These are phyloP conservation scores for Wickerhamomyces queroliae DNA, from an alignment of 805 yeast species.

Conservation along the genomic window DNA sequence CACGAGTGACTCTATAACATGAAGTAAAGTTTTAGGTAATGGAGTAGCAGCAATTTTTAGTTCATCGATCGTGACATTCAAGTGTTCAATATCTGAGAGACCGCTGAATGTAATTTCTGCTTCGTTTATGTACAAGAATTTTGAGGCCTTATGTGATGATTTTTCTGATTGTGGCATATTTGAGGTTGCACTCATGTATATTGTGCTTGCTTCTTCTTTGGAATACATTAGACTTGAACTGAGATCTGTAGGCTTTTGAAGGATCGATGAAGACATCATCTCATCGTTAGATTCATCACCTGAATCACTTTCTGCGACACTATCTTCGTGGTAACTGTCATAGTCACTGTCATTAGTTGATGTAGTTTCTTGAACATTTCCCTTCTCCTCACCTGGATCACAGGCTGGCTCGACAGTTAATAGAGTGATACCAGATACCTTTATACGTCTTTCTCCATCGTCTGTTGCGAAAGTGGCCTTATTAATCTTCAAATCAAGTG, in stretches of 20 bases:
- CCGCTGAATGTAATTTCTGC: conserved; percentile 45
- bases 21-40: conserved; percentile 17
- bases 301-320: conserved; percentile 20
- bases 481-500: conserved; percentile 27
- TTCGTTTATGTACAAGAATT: conserved; percentile 24
- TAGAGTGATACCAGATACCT: conserved; percentile 34
- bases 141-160: conserved; percentile 7
- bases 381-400: too few species aligned
- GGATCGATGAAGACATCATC: conserved; percentile 26
- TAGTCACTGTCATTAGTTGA: too few species aligned
- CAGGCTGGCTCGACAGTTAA: conserved; percentile 35
- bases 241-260: conserved; percentile 23
- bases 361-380: too few species aligned
- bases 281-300: conserved; percentile 21
- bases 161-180: conserved; percentile 30
- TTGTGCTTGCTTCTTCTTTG: conserved; percentile 61
- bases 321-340: conserved; percentile 12
- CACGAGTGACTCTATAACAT: conserved; percentile 21
- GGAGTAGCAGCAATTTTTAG: conserved; percentile 37
- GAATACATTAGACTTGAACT: conserved; percentile 59
- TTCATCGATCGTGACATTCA: conserved; percentile 29
- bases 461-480: conserved; percentile 30
- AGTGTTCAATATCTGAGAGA: conserved; percentile 24
- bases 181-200: conserved; percentile 80
- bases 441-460: conserved; percentile 40